phyloP scores from a whole-genome alignment of 257 asterid species.

The Perilla frutescens region DNA sequence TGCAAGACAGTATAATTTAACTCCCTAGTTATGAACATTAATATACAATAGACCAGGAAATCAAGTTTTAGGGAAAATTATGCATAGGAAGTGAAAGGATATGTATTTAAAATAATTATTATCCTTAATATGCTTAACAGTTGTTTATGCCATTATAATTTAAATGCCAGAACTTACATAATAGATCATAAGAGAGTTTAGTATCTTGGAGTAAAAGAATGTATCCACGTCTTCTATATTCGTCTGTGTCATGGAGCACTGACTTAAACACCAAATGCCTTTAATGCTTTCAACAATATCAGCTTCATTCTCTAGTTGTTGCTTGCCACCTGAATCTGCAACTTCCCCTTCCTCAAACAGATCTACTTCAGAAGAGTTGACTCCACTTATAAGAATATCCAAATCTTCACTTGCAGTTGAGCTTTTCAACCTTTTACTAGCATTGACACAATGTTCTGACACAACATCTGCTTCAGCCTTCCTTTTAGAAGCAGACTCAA shows the following conservation, averaged over 20 bases:
- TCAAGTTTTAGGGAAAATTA: neutral
- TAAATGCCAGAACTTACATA: conserved; percentile 59
- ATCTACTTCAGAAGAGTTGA: conserved; percentile 54
- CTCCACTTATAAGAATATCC: conserved; percentile 74
- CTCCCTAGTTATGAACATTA: conserved; percentile 34
- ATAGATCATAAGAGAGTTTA: conserved; percentile 65
- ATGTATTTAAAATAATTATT: conserved; percentile 1
- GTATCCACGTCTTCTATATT: conserved; percentile 57
- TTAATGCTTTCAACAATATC: conserved; percentile 46
- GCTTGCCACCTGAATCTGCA: conserved; percentile 49
- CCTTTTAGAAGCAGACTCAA: conserved; percentile 58
- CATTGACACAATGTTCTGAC: conserved; percentile 38
- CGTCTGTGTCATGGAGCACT: conserved; percentile 38
- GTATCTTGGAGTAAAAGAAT: conserved; percentile 73
- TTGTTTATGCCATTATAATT: conserved; percentile 20
- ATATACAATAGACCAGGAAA: conserved; percentile 25
- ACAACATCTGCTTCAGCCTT: conserved; percentile 55
- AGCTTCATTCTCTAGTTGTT: conserved; percentile 43
- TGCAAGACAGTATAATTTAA: conserved; percentile 52
- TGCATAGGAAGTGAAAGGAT: conserved; percentile 7
- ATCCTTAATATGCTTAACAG: conserved; percentile 15
- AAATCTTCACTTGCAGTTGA: conserved; percentile 51
- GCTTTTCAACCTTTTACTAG: conserved; percentile 67
- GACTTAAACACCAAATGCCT: conserved; percentile 62
- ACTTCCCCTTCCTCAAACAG: conserved; percentile 47